Evolutionary conservation across 495 filamentous ascomycete genomes (phyloP), one percentile per base, ranked within the genome.

Genomic region (Staphylotrichum longicolle): DNA sequence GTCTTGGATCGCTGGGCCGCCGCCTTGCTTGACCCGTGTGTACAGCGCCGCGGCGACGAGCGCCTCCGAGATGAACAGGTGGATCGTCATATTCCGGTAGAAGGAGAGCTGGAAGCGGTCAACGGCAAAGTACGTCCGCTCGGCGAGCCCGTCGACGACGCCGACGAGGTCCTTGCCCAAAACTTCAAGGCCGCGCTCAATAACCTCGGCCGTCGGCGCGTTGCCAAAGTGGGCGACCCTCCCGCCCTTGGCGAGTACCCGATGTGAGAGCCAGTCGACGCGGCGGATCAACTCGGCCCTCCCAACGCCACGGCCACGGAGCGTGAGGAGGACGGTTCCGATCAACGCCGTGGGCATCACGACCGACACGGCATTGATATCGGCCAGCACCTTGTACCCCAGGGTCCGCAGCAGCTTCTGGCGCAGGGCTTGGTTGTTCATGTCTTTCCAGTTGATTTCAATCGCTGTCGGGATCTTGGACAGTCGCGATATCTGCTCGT

Each of bases 11-110:
- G 86, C 80, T 0, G 89, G 88, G 0, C 89, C 91, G 15, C 93
- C 93, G 20, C 94, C 93, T 66, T 85, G 84, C 73, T 98, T 98
- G 41, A 97, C 87, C 41, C 85, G 81, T 0, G 88, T 92, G 72
- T 98, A 97, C 80, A 98, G 87, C 34, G 88, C 89, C 14, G 88
- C 90, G 15, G 88, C 91, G 3, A 98, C 89, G 2, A 98, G 79
- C 0, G 93, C 89, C 63, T 97, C 91, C 1, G 89, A 87, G 56
- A 98, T 93, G 72, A 98, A 98, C 3, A 98, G 84, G 69, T 98
- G 94, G 55, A 98, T 98, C 1, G 92, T 95, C 93, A 97, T 97
- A 72, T 98, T 98, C 46, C 94, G 87, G 73, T 98, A 98, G 75
- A 98, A 98, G 1, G 90, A 94, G 8, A 98, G 83, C 68, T 98